phyloP scores from a whole-genome alignment of 768 basidiomycete genomes.

The Cytidiella melzeri region DNA sequence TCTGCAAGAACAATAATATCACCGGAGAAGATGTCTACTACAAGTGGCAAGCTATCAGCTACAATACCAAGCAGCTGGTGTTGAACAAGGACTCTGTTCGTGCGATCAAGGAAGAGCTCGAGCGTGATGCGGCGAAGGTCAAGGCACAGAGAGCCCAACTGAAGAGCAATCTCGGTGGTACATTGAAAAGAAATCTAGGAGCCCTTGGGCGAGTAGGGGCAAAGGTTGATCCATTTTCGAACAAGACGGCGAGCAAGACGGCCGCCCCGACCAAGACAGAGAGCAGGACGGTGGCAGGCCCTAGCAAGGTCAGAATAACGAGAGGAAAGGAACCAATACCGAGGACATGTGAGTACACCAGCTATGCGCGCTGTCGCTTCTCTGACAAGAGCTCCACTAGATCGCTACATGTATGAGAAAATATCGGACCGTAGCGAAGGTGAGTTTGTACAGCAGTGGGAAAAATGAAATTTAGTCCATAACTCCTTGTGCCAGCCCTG shows the following conservation, averaged over 20 bases:
- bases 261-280: background rate
- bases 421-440: constrained; percentile 79
- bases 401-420: constrained; percentile 95
- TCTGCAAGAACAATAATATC: constrained; percentile 60
- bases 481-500: constrained; percentile 43
- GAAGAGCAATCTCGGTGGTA: constrained; percentile 18
- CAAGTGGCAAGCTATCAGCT: constrained; percentile 60
- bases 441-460: constrained; percentile 22
- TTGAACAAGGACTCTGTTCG: constrained; percentile 46
- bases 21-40: constrained; percentile 47
- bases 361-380: background rate
- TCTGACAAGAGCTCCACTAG: constrained; percentile 41
- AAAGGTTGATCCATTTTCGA: background rate
- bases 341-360: background rate
- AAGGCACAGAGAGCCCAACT: constrained; percentile 28
- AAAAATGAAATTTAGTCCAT: background rate
- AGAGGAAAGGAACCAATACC: background rate
- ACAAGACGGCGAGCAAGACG: background rate
- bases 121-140: constrained; percentile 30
- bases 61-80: constrained; percentile 27
- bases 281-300: constrained; percentile 4
- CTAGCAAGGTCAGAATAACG: background rate
- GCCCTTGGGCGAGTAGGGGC: constrained; percentile 11
- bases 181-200: constrained; percentile 7
- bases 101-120: constrained; percentile 32